Evolutionary conservation across 2,329 filamentous ascomycete species (phyloP).

Genomic region (Pestalotiopsis fici): DNA sequence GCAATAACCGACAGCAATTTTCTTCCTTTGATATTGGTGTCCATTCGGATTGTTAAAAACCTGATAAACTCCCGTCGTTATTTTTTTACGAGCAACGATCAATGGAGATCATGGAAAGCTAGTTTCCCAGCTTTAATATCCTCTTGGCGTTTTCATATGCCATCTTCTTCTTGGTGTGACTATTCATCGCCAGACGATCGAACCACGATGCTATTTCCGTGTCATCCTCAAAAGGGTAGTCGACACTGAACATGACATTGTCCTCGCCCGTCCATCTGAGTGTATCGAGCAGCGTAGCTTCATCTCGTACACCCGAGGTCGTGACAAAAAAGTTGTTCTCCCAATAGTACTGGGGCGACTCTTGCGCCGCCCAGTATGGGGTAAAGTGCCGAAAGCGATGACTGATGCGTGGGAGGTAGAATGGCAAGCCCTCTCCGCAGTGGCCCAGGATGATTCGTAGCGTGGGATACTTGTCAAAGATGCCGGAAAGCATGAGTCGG

Average conservation of each 20-base stretch:
- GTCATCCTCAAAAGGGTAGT: conserved; percentile 43
- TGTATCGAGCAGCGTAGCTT: conserved; percentile 46
- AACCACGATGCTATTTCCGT: neutral
- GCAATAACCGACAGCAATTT: no score
- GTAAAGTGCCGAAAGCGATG: conserved; percentile 58
- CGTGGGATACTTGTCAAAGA: conserved; percentile 48
- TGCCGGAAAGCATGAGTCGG: conserved; percentile 49
- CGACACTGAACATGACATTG: conserved; percentile 51
- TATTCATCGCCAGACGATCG: neutral
- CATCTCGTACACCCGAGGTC: conserved; percentile 51
- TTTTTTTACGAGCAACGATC: no score
- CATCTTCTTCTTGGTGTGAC: neutral
- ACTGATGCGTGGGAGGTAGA: conserved; percentile 50
- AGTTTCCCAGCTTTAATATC: neutral
- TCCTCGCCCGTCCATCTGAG: conserved; percentile 49
- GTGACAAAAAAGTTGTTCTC: conserved; percentile 57
- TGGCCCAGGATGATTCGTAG: conserved; percentile 49
- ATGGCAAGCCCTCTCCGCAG: conserved; percentile 49
- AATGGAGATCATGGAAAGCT: neutral
- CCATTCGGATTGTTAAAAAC: no score
- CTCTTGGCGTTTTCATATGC: conserved; percentile 1
- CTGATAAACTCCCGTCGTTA: no score
- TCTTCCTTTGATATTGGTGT: no score
- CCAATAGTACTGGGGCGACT: conserved; percentile 54
- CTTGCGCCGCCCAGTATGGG: conserved; percentile 37